These are phyloP conservation scores for Candida dendrica DNA, from an alignment of 805 yeast species.

Conservation along the genomic window DNA sequence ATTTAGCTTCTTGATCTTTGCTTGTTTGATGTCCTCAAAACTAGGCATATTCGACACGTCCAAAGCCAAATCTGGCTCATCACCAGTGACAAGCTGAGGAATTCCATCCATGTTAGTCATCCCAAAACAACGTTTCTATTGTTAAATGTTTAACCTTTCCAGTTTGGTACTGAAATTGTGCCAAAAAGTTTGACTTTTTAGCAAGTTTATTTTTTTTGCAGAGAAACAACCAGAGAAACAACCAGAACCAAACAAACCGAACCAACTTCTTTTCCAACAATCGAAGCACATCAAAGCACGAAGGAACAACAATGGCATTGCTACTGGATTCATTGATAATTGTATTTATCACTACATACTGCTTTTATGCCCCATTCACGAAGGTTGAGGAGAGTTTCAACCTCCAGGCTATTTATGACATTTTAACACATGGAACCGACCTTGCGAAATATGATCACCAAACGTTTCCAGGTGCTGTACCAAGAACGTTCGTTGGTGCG, in stretches of 20 bases:
- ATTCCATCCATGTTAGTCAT: slow-evolving; percentile 7
- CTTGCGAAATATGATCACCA: slow-evolving; percentile 59
- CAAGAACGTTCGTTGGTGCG: slow-evolving; percentile 77
- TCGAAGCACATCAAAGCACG: too few species aligned
- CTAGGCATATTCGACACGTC: slow-evolving; percentile 11
- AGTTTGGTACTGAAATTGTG: not conserved
- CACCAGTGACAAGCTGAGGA: slow-evolving; percentile 21
- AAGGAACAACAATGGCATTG: slow-evolving; percentile 4
- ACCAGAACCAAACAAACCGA: not conserved
- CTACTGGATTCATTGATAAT: slow-evolving; percentile 32
- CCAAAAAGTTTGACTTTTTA: too few species aligned
- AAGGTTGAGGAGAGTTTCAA: slow-evolving; percentile 94
- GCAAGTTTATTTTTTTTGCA: not conserved
- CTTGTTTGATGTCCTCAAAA: slow-evolving; percentile 7
- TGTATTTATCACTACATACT: slow-evolving; percentile 38
- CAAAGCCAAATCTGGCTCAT: slow-evolving; percentile 13
- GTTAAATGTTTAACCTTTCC: not conserved
- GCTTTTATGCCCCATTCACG: slow-evolving; percentile 66
- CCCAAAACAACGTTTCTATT: not conserved
- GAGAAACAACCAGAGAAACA: not conserved
- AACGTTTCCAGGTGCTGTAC: slow-evolving; percentile 83
- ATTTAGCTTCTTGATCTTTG: slow-evolving; percentile 9
- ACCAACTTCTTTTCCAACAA: too few species aligned
- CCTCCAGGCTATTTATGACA: slow-evolving; percentile 82
- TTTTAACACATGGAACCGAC: slow-evolving; percentile 53